Evolutionary conservation across 768 basidiomycete species (phyloP).

Genomic region (Tulasnella sp.): DNA sequence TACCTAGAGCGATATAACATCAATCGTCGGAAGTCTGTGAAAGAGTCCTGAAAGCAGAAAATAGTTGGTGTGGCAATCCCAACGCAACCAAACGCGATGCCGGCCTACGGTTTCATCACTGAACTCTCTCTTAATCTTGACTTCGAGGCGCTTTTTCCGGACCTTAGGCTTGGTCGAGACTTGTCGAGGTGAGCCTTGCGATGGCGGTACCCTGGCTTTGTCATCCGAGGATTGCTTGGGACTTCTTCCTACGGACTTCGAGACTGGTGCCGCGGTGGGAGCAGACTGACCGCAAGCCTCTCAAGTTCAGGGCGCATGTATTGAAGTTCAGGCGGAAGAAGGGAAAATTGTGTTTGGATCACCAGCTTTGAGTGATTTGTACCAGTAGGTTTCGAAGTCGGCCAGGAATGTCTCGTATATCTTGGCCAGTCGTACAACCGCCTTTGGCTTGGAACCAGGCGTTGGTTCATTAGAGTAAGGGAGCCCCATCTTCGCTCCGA

Average conservation of each 20-base stretch:
- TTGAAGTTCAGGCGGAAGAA: not conserved
- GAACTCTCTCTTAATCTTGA: too few relatives aligned
- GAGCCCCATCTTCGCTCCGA: constrained; percentile 19
- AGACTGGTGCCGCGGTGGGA: not conserved
- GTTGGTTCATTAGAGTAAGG: not conserved
- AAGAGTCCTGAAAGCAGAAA: too few relatives aligned
- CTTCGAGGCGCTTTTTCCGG: too few relatives aligned
- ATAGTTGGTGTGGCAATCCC: too few relatives aligned
- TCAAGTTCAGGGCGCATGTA: not conserved
- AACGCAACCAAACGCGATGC: too few relatives aligned
- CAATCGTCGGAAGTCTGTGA: too few relatives aligned
- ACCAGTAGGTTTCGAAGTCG: constrained; percentile 13
- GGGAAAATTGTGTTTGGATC: constrained; percentile 8
- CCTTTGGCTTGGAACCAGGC: not conserved
- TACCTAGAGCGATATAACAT: too few relatives aligned
- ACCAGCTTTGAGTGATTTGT: not conserved
- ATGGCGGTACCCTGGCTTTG: too few relatives aligned
- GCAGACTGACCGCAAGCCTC: not conserved
- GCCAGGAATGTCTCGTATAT: not conserved
- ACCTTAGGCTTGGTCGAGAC: too few relatives aligned
- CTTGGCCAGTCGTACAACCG: not conserved
- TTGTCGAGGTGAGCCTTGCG: not conserved
- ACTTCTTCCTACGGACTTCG: not conserved
- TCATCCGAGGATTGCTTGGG: not conserved
- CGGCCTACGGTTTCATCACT: too few relatives aligned